phyloP scores from a whole-genome alignment of 1,284 basidiomycete species.

The Melampsora americana region DNA sequence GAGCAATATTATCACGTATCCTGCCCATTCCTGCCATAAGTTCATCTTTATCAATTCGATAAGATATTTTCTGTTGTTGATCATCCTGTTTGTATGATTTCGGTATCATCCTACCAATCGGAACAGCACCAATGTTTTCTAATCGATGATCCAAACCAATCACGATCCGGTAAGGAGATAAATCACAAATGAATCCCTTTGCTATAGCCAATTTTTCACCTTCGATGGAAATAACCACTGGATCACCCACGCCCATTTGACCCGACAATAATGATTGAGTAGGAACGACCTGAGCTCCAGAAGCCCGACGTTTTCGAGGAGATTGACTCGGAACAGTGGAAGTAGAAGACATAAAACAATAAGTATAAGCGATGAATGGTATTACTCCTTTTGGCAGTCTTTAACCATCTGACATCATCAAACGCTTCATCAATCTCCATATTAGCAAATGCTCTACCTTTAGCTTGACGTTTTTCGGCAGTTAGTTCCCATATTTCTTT shows the following conservation, averaged over 20 bases:
- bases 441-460: slow-evolving; percentile 62
- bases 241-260: slow-evolving; percentile 73
- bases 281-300: neutral
- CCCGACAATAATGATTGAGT: slow-evolving; percentile 67
- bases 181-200: slow-evolving; percentile 74
- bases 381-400: slow-evolving; percentile 57
- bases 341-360: slow-evolving; percentile 14
- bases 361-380: slow-evolving; percentile 50
- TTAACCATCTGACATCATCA: slow-evolving; percentile 50
- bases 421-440: slow-evolving; percentile 66
- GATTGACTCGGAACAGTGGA: neutral
- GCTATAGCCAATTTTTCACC: slow-evolving; percentile 77
- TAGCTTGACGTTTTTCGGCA: slow-evolving; percentile 67
- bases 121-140: slow-evolving; percentile 46
- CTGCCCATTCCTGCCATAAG: slow-evolving; percentile 78
- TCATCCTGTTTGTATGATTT: slow-evolving; percentile 13
- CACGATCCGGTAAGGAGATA: slow-evolving; percentile 66
- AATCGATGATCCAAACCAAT: slow-evolving; percentile 78
- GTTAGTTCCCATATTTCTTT: slow-evolving; percentile 92
- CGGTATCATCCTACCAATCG: slow-evolving; percentile 16
- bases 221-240: slow-evolving; percentile 75
- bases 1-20: slow-evolving; percentile 83
- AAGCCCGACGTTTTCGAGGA: neutral
- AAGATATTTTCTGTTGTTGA: slow-evolving; percentile 58
- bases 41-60: slow-evolving; percentile 92